phyloP scores from a whole-genome alignment of 352 stramenopile genomes.

The Globisporangium spiculum region DNA sequence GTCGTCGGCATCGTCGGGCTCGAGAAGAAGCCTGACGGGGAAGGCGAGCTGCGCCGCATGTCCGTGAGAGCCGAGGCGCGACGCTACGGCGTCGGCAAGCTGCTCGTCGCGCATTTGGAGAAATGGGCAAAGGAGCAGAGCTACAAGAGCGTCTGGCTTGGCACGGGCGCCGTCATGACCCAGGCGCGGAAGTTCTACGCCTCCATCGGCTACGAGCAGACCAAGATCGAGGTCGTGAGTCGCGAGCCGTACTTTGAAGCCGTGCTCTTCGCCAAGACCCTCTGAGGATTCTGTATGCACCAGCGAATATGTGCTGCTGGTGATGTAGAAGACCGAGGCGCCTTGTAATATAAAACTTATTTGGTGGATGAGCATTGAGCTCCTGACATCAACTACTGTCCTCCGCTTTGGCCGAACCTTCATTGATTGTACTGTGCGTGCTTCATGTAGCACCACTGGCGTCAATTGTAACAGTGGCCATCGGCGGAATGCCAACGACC shows the following conservation, averaged over 20 bases:
- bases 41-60: conserved; percentile 27
- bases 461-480: neutral
- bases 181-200: conserved; percentile 12
- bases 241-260: conserved; percentile 2
- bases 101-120: conserved; percentile 23
- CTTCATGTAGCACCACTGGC: neutral
- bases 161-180: conserved; percentile 8
- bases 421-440: neutral
- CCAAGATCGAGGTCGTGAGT: neutral
- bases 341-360: neutral
- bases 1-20: conserved; percentile 24
- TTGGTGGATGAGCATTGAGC: neutral
- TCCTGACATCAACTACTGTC: neutral
- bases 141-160: conserved; percentile 17
- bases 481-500: neutral
- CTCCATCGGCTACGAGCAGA: conserved; percentile 13
- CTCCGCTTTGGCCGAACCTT: neutral
- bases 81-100: conserved; percentile 21
- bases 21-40: conserved; percentile 17
- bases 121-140: conserved; percentile 16
- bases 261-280: conserved; percentile 8
- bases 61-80: conserved; percentile 22
- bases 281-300: neutral
- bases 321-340: neutral
- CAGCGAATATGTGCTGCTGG: neutral